Percentiles rank a stretch among this genome's conserved stretches.
These are phyloP conservation scores for Thyridium curvatum DNA, from an alignment of 2,329 filamentous ascomycete genomes.

Conservation along the genomic window DNA sequence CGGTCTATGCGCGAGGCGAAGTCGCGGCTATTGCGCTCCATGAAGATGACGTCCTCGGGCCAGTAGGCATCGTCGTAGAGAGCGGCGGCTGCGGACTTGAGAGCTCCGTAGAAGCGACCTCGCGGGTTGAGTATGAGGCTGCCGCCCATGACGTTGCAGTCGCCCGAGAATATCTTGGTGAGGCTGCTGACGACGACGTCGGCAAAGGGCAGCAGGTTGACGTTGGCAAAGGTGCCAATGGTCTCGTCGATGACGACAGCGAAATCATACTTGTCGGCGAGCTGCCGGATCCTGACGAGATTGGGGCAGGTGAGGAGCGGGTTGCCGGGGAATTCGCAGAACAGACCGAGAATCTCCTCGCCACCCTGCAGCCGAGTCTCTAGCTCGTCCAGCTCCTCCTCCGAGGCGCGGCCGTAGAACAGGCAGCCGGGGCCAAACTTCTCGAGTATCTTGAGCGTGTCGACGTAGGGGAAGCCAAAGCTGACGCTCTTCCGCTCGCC, in stretches of 20 bases:
- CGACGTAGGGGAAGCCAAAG: conserved; percentile 96
- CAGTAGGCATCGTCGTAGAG: conserved; percentile 84
- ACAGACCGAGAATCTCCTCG: conserved; percentile 74
- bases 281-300: conserved; percentile 67
- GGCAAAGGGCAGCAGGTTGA: conserved; percentile 82
- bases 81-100: conserved; percentile 60
- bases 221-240: conserved; percentile 92
- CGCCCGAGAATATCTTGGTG: conserved; percentile 95
- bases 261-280: conserved; percentile 83
- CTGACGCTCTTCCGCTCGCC: conserved; percentile 69
- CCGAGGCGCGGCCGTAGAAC: conserved; percentile 79
- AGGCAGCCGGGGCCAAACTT: conserved; percentile 88
- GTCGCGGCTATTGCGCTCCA: conserved; percentile 94
- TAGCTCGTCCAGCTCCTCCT: conserved; percentile 75
- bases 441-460: conserved; percentile 89
- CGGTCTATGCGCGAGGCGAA: conserved; percentile 77
- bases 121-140: conserved; percentile 60
- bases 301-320: conserved; percentile 82
- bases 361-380: conserved; percentile 65
- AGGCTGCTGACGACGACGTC: conserved; percentile 92
- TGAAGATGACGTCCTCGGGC: conserved; percentile 88
- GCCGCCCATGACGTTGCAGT: conserved; percentile 97
- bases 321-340: conserved; percentile 94
- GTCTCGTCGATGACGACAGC: conserved; percentile 92
- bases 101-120: conserved; percentile 58